phyloP scores from a whole-genome alignment of 2,329 filamentous ascomycete genomes.

The Laburnicola sp. region DNA sequence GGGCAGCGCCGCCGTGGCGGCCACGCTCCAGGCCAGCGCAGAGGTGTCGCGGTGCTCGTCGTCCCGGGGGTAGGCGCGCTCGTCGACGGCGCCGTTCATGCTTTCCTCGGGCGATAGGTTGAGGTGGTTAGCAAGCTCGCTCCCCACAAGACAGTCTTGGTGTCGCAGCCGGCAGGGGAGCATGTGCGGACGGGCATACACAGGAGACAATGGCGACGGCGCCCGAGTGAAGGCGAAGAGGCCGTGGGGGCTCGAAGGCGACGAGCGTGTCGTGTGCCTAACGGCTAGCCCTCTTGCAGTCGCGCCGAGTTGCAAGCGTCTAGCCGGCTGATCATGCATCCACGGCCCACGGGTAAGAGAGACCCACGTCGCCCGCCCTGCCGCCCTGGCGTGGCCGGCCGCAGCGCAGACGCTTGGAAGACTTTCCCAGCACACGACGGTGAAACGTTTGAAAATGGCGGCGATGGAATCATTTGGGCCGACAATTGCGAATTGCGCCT shows the following conservation, averaged over 20 bases:
- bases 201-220: constrained; percentile 24
- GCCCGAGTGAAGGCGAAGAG: constrained; percentile 14
- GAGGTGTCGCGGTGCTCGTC: constrained; percentile 10
- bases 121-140: constrained; percentile 29
- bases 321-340: constrained; percentile 2
- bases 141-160: constrained; percentile 31
- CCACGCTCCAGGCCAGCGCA: constrained; percentile 5
- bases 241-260: not conserved
- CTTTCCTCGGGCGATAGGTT: constrained; percentile 26
- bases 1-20: not conserved
- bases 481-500: too few relatives aligned
- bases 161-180: constrained; percentile 31
- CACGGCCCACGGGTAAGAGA: too few relatives aligned
- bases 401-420: too few relatives aligned
- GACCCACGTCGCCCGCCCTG: too few relatives aligned
- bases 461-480: too few relatives aligned
- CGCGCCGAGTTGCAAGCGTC: constrained; percentile 5
- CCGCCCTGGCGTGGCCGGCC: too few relatives aligned
- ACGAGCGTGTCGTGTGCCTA: constrained; percentile 29
- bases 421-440: too few relatives aligned
- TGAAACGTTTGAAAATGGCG: too few relatives aligned
- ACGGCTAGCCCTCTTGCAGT: constrained; percentile 2
- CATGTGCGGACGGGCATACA: constrained; percentile 35
- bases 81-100: constrained; percentile 31
- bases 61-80: constrained; percentile 25